Evolutionary conservation across 108 stramenopile species (phyloP).

Genomic region (Schizochytrium sp.): DNA sequence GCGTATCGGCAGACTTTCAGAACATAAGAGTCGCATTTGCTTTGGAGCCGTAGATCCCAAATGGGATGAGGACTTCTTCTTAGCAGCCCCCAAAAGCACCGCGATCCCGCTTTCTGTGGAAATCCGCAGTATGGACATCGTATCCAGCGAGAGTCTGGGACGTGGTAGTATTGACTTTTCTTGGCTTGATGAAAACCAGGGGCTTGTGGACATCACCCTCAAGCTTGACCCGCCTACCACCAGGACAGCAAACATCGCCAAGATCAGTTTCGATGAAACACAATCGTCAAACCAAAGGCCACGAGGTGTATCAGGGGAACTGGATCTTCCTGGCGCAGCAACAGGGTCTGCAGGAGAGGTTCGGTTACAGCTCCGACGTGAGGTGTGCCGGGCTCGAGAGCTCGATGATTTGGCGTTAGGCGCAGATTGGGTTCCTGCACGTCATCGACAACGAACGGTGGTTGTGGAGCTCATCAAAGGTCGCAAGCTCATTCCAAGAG

Average conservation of each 20-base stretch:
- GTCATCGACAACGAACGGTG: neutral
- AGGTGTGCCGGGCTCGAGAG: neutral
- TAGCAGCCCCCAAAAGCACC: constrained; percentile 1
- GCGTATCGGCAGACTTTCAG: neutral
- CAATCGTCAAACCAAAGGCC: too few relatives aligned
- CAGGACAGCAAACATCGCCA: neutral
- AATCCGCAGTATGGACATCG: constrained; percentile 25
- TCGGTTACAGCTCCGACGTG: neutral
- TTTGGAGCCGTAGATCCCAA: constrained; percentile 17
- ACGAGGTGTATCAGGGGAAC: too few relatives aligned
- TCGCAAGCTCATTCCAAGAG: neutral
- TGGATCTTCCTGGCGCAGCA: too few relatives aligned
- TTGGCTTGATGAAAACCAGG: neutral
- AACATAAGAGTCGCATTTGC: constrained; percentile 13
- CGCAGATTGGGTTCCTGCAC: neutral
- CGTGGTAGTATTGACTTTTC: neutral
- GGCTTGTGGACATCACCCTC: neutral
- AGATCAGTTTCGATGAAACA: neutral
- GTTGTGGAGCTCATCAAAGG: constrained; percentile 39
- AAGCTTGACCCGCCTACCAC: neutral
- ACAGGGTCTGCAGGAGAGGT: neutral
- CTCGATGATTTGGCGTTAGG: neutral
- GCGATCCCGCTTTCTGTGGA: constrained; percentile 18
- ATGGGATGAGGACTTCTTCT: constrained; percentile 50
- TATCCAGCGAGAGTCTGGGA: neutral